Base-by-base conservation (phyloP, 164 flowering plant genomes). In the Amborella trichopoda region DNA sequence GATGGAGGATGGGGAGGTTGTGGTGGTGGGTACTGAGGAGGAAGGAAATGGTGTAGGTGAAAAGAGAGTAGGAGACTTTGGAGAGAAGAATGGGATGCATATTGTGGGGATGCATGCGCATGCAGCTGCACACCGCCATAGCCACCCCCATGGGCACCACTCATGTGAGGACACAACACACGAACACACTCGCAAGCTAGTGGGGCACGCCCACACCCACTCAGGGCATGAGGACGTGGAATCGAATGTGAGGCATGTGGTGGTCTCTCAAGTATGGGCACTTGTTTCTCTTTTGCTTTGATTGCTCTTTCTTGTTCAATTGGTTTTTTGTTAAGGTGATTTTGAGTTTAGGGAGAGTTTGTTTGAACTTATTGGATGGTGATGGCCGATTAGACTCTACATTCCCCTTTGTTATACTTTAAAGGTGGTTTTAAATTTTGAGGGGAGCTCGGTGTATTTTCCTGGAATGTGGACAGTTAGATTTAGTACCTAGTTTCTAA, bases 51-150 rank as follows among this genome's bases (percentile, higher is more conserved):
- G 22, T 9, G 54, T 45, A 8, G 77, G 58, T 3, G 13, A 16
- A 11, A 30, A 48, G 43, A 50, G 65, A 57, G 80, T 78, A 39
- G 74, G 76, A 37, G 90, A 89, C 4, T 94, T 80, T 48, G 94
- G 79, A 42, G 95, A 67, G 26, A 71, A 75, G 3, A 84, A 81
- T 0, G 97, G 87, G 4, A 86, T 86, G 76, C 98, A 90, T 48
- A 90, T 86, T 16, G 98, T 86, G 40, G 98, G 96, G 41, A 86
- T 90, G 42, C 89, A 70, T 45, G 98, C 94, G 5, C 98, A 90
- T 40, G 94, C 89, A 13, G 96, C 94, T n/a, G 82, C 88, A 18
- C 98, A 86, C 43, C 55, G 89, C 9, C 98, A 90, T 53, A 83
- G 55, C 39, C 95, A 86, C 37, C 45, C 76, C 0, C 80, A 68